Percentiles rank a stretch among this genome's conserved stretches.
Evolutionary conservation across 2,329 filamentous ascomycete genomes (phyloP).

Genomic region (Nemania sp.): DNA sequence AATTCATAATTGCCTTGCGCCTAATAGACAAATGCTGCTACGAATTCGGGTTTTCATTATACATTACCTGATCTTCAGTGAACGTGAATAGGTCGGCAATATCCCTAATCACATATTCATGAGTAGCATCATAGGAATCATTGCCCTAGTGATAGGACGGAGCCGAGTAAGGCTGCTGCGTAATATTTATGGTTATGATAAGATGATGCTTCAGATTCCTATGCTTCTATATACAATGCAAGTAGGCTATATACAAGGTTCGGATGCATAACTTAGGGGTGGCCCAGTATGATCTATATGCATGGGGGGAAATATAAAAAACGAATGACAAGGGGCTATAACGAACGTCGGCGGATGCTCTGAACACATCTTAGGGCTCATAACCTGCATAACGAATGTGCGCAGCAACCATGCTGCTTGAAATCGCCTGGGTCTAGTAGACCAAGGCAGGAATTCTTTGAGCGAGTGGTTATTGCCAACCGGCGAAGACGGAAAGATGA

Average conservation of each 20-base stretch:
- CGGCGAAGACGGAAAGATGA: not conserved
- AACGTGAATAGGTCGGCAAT: no score
- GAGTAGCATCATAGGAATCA: no score
- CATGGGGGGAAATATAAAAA: conserved; percentile 3
- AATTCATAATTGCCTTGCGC: no score
- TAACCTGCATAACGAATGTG: conserved; percentile 5
- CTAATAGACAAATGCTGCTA: no score
- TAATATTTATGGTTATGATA: not conserved
- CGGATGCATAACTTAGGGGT: conserved; percentile 1
- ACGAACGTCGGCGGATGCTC: not conserved
- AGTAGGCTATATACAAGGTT: conserved; percentile 33
- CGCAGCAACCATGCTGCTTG: not conserved
- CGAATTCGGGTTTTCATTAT: no score
- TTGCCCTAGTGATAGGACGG: no score
- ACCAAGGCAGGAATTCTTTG: not conserved
- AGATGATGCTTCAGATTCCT: conserved; percentile 3
- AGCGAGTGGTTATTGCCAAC: conserved; percentile 6
- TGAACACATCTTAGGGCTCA: not conserved
- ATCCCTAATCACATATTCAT: no score
- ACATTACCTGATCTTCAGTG: no score
- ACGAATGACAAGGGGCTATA: conserved; percentile 7
- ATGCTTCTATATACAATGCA: conserved; percentile 36
- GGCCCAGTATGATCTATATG: conserved; percentile 26
- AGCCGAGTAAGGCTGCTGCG: not conserved
- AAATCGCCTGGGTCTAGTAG: not conserved